Evolutionary conservation across 208 protist genomes (phyloP).

Genomic region (Leishmania guyanensis): DNA sequence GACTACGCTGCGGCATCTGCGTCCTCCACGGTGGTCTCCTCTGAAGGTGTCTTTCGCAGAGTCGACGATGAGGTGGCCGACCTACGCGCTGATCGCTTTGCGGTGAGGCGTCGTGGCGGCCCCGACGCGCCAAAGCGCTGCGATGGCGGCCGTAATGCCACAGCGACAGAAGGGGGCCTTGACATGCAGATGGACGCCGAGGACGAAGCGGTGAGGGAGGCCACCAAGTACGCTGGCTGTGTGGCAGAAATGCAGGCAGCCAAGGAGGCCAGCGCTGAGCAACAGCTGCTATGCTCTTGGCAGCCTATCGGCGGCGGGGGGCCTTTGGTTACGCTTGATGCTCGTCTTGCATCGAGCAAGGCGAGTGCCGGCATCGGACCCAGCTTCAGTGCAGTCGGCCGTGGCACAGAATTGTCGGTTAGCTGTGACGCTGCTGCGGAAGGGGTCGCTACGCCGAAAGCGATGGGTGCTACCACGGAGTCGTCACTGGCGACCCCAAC

Average conservation of each 20-base stretch:
- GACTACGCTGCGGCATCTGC: neutral
- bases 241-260: slow-evolving; percentile 28
- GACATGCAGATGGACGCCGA: slow-evolving; percentile 55
- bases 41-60: slow-evolving; percentile 3
- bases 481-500: neutral
- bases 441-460: neutral
- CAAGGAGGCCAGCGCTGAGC: neutral
- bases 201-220: slow-evolving; percentile 68
- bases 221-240: slow-evolving; percentile 52
- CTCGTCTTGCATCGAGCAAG: neutral
- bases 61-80: slow-evolving; percentile 20
- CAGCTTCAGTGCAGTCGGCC: neutral
- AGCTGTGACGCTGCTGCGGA: neutral
- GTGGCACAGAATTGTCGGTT: neutral
- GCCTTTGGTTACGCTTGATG: neutral
- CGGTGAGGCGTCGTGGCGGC: neutral
- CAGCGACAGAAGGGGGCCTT: neutral
- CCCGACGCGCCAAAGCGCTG: neutral
- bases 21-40: neutral
- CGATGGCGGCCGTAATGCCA: neutral
- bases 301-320: neutral
- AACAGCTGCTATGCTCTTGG: neutral
- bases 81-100: neutral
- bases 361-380: neutral
- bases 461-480: neutral